Evolutionary conservation across 345 rosid species (phyloP).

Genomic region (Eucalyptus leucophloia): DNA sequence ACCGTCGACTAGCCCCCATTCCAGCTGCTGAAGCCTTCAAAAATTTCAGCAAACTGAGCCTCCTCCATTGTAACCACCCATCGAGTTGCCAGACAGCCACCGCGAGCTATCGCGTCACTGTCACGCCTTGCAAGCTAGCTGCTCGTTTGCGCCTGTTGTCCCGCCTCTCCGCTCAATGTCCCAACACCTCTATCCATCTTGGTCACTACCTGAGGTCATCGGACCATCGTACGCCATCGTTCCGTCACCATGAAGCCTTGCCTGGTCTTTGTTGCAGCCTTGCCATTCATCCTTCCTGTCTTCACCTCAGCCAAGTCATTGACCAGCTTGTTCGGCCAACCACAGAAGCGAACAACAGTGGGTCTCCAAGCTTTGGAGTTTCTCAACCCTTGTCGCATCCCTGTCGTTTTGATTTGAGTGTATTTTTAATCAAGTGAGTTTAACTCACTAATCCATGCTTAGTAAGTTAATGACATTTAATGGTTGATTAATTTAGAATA

Average conservation of each 20-base stretch:
- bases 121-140: too few relatives aligned
- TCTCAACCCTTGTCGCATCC: too few relatives aligned
- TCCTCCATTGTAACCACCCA: fast-evolving
- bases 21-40: too few relatives aligned
- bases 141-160: fast-evolving
- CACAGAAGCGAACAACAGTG: fast-evolving
- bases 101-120: fast-evolving
- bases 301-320: fast-evolving
- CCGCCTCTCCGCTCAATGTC: fast-evolving
- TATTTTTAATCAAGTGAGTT: too few relatives aligned
- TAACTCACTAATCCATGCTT: too few relatives aligned
- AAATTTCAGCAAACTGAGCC: too few relatives aligned
- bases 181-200: fast-evolving
- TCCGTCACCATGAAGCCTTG: fast-evolving
- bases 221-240: fast-evolving
- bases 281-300: fast-evolving
- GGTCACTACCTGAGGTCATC: fast-evolving
- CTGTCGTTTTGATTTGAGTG: fast-evolving
- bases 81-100: fast-evolving
- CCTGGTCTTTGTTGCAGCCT: too few relatives aligned
- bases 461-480: too few relatives aligned
- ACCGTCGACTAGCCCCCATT: too few relatives aligned
- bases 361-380: too few relatives aligned
- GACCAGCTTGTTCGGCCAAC: fast-evolving
- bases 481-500: too few relatives aligned